A percentile compares a stretch with the other conserved stretches of the same genome.
Conservation (phyloP, 768 basidiomycete genomes). For the Neoboletus brunneissimus region DNA sequence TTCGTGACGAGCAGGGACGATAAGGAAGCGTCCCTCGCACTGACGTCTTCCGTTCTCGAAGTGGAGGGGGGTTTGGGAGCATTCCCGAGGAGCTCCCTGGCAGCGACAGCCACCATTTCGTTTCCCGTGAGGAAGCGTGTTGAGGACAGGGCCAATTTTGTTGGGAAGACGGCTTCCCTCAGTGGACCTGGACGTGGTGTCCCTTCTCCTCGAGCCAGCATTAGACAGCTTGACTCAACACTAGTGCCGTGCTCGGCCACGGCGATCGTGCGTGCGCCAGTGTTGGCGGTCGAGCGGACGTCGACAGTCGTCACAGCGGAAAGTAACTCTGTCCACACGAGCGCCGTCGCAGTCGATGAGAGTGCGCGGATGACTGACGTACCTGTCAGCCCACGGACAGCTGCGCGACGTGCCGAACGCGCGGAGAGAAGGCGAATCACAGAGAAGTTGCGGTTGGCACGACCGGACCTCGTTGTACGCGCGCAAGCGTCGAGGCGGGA, state of each 20-base stretch:
- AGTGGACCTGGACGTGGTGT: neutral
- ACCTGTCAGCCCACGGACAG: conserved; percentile 18
- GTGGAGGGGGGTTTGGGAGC: neutral
- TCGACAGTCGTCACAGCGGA: neutral
- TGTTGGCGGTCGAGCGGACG: neutral
- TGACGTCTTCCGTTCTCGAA: neutral
- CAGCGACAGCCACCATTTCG: conserved; percentile 10
- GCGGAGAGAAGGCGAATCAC: conserved; percentile 28
- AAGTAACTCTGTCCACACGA: neutral
- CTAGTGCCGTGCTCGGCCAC: conserved; percentile 5
- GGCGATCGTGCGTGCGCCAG: neutral
- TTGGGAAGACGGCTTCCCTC: conserved; percentile 6
- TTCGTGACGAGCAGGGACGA: neutral
- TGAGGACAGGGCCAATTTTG: neutral
- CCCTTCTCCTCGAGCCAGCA: neutral
- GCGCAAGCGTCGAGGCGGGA: conserved; percentile 25
- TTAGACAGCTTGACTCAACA: neutral
- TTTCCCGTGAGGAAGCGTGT: conserved; percentile 22
- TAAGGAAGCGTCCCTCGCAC: neutral
- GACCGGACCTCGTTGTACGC: conserved; percentile 41
- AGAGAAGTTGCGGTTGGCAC: conserved; percentile 42
- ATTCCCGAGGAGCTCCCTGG: neutral
- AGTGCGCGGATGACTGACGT: neutral
- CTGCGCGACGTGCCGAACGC: conserved; percentile 17
- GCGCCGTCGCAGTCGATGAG: neutral